Conservation (phyloP, 345 rosid species). For the Pseudoturritis turrita region DNA sequence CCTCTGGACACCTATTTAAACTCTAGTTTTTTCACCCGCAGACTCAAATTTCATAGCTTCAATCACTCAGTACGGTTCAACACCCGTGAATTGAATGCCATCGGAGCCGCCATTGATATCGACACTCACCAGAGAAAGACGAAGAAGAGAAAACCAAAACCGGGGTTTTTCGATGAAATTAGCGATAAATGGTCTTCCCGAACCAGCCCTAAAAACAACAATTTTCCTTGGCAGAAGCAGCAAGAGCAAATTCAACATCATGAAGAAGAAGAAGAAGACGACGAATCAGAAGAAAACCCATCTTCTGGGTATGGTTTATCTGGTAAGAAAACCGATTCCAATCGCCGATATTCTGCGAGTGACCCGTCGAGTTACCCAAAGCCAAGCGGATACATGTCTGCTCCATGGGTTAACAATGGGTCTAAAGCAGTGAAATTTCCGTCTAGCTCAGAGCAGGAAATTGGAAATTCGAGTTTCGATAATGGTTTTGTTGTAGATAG, state of each 20-base stretch:
- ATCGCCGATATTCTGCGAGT: constrained; percentile 10
- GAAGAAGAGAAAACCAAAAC: constrained; percentile 58
- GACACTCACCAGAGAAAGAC: constrained; percentile 25
- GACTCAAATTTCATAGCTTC: constrained; percentile 27
- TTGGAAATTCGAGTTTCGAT: not conserved
- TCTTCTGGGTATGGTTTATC: constrained; percentile 22
- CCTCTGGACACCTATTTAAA: not conserved
- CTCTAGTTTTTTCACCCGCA: not conserved
- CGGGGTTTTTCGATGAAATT: constrained; percentile 70
- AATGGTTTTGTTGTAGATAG: constrained; percentile 10
- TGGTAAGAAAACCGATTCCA: constrained; percentile 26
- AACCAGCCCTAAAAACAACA: constrained; percentile 42
- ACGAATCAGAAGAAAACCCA: constrained; percentile 8
- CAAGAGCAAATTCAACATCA: constrained; percentile 19
- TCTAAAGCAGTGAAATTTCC: constrained; percentile 13
- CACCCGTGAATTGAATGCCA: constrained; percentile 10
- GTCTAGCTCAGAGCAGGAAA: constrained; percentile 23
- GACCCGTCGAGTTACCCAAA: constrained; percentile 31
- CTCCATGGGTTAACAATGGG: constrained; percentile 77
- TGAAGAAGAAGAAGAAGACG: constrained; percentile 9
- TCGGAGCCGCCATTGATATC: constrained; percentile 23
- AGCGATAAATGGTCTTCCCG: constrained; percentile 67
- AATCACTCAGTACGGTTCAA: constrained; percentile 26
- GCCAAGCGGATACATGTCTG: constrained; percentile 29
- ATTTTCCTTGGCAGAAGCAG: constrained; percentile 69